A percentile compares a stretch with the other conserved stretches of the same genome.
phyloP scores from a whole-genome alignment of 352 stramenopile species.

The Albugo candida region DNA sequence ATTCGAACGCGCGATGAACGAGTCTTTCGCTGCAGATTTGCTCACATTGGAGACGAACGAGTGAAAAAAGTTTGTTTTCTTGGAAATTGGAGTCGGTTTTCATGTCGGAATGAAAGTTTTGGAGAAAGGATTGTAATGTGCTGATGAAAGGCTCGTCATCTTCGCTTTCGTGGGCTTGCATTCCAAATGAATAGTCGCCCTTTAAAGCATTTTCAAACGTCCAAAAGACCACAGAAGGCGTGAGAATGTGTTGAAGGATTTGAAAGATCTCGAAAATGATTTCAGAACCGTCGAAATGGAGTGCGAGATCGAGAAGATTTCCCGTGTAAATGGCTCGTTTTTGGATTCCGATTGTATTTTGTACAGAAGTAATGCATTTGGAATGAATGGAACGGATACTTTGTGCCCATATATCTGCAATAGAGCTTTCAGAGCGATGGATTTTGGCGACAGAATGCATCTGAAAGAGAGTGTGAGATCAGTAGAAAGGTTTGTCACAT shows the following conservation, averaged over 20 bases:
- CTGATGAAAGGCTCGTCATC: not conserved
- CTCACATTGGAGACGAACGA: slow-evolving; percentile 7
- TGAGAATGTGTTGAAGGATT: not conserved
- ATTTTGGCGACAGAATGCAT: too few relatives aligned
- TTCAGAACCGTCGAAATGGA: not conserved
- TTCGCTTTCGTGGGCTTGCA: not conserved
- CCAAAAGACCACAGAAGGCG: not conserved
- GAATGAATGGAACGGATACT: too few relatives aligned
- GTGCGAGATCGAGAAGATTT: slow-evolving; percentile 5
- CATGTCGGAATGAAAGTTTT: not conserved
- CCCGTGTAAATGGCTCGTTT: slow-evolving; percentile 3
- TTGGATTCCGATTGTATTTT: too few relatives aligned
- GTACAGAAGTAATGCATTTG: too few relatives aligned
- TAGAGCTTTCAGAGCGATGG: too few relatives aligned
- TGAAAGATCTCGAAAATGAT: not conserved
- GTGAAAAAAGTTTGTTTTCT: not conserved
- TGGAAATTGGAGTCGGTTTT: too few relatives aligned
- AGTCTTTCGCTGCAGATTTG: slow-evolving; percentile 13
- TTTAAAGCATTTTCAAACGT: not conserved
- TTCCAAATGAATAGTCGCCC: too few relatives aligned
- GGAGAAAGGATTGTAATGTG: not conserved
- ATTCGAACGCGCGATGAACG: slow-evolving; percentile 15
- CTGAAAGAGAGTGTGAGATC: too few relatives aligned
- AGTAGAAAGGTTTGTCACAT: not conserved
- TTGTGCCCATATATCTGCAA: too few relatives aligned